Base-by-base conservation (phyloP, 768 basidiomycete species). In the Trametes elegans region DNA sequence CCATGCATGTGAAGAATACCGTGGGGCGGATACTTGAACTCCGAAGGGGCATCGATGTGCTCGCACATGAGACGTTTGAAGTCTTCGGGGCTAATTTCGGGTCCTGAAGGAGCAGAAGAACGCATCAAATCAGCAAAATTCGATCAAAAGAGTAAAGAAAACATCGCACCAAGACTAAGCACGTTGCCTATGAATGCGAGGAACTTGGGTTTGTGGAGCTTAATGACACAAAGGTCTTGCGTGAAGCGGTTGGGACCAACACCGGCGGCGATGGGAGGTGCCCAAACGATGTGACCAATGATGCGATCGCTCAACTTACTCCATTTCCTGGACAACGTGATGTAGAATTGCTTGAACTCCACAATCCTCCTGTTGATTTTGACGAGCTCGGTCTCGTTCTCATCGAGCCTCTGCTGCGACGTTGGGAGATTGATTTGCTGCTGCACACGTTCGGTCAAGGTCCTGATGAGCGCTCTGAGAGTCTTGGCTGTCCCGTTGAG, bases 161-260 rank as follows among this genome's bases (percentile, higher is more conserved):
- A 48, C 50, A 44, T 16, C 46, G 60, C 62, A 68, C 62, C 66
- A 34, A 68, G 60, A 51, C 56, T 58, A 10, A 68, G 28, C 6
- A 61, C 62, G 58, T 68, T 68, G 6, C 67, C 67, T 7, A 47
- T 62, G 21, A 68, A 51, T 23, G 60, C 40, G 54, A 14, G 24
- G 52, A 66, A 66, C 57, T 63, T 67, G 23, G 51, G 19, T 62
- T 68, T 64, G 56, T 68, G 31, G 19, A 68, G 55, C 64, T 67
- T 45, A 41, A 68, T 51, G 31, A 68, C 64, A 58, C 67, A 68
- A 1, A 68, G 29, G 55, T 62, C 55, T 19, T 21, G 47, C 49
- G 62, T 68, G 50, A 59, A 68, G 49, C 45, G 29, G 53, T 68
- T 47, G 23, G 62, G 61, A 51, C 56, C 53, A 41, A 44, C 56